These are phyloP conservation scores for Cerrena zonata DNA, from an alignment of 1,284 basidiomycete species.

Conservation along the genomic window DNA sequence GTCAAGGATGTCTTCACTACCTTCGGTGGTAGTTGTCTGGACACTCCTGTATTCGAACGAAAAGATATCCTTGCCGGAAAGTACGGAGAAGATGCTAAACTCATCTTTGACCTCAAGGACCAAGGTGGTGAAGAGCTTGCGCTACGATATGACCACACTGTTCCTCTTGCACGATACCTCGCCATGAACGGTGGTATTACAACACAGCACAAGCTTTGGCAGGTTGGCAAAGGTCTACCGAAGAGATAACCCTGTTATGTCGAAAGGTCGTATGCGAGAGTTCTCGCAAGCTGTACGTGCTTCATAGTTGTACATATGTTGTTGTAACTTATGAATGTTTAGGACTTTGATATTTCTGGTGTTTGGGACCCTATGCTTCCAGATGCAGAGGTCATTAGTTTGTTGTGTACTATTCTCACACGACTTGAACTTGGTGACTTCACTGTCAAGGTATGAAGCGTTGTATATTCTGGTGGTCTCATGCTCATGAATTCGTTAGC, in stretches of 20 bases:
- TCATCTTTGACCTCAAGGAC: constrained; percentile 97
- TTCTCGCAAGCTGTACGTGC: constrained; percentile 90
- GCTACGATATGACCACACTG: constrained; percentile 93
- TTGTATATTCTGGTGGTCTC: not conserved
- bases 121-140: constrained; percentile 98
- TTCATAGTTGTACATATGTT: not conserved
- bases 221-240: constrained; percentile 98
- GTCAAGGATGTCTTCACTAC: constrained; percentile 86
- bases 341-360: constrained; percentile 97
- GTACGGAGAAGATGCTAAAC: constrained; percentile 95
- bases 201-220: constrained; percentile 81
- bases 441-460: constrained; percentile 73
- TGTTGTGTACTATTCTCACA: constrained; percentile 78
- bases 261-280: constrained; percentile 96
- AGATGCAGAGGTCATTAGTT: constrained; percentile 85
- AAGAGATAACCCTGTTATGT: constrained; percentile 95
- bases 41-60: constrained; percentile 97
- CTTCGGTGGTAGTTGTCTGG: constrained; percentile 88
- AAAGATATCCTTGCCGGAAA: constrained; percentile 94
- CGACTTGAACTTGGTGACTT: constrained; percentile 88
- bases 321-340: constrained; percentile 31
- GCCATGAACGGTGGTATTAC: constrained; percentile 85
- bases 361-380: constrained; percentile 94
- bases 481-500: constrained; percentile 34
- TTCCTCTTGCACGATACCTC: constrained; percentile 91